Evolutionary conservation across 2,329 filamentous ascomycete genomes (phyloP), one percentile per base, ranked within the genome.

Genomic region (Dryadomyces quercus-mongolicae): DNA sequence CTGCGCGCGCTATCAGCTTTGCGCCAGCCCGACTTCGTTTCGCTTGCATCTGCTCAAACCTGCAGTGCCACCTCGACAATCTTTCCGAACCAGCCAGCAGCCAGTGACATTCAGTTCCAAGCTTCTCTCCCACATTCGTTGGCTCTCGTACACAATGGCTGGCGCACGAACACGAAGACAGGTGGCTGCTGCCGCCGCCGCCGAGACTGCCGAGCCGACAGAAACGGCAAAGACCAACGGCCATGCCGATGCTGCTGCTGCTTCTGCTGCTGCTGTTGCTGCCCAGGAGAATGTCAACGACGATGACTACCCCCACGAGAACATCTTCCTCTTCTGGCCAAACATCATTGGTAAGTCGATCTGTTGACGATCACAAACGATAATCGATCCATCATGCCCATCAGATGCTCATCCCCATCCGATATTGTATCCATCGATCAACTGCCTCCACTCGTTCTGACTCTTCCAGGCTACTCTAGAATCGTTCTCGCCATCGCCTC

Each of bases 401-500:
- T 31, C 25, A 8, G 4, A 8, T 4, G 8, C 4, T 31, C 4
- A 31, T 31, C 25, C 4, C 25, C 25, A 31, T 31, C 25, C 25
- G 25, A 31, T 31, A n/a, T n/a, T n/a, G 8, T 31, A 31, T 8
- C 25, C 25, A 31, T 31, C 25, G 25, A 31, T 31, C 25, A 31
- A 31, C 25, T n/a, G n/a, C n/a, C 25, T n/a, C 52, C 18, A 34
- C 25, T 51, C n/a, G 8, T 10, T 38, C 25, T 2, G 31, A 16
- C 18, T 16, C 7, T 12, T 36, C 47, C 60, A 90, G 87, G 87
- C 61, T 92, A 92, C 70, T 77, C 73, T 55, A 84, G 88, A 63
- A 85, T 93, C 65, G 72, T 92, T 59, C 80, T 92, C 61, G 90
- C 91, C 62, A 74, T 96, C 64, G 88, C 87, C 49, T 96, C 93